phyloP scores from a whole-genome alignment of 108 stramenopile species.

The Cyclotella sp. region DNA sequence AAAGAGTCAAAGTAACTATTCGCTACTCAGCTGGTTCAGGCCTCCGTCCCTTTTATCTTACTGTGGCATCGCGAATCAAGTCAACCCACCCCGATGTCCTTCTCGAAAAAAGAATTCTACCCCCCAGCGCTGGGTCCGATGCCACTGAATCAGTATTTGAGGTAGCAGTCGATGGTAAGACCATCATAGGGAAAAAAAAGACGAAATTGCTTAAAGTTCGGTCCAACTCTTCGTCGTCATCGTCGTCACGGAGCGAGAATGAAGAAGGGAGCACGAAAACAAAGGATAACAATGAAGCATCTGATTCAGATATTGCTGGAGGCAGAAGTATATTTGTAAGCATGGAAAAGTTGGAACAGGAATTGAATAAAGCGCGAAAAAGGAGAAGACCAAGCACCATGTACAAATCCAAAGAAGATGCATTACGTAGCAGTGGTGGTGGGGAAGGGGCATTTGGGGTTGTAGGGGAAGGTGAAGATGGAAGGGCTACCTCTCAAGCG shows the following conservation, averaged over 20 bases:
- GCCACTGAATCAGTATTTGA: slow-evolving; percentile 62
- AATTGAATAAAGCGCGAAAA: slow-evolving; percentile 74
- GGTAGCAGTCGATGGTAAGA: slow-evolving; percentile 77
- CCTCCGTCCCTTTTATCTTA: slow-evolving; percentile 77
- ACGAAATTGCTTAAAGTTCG: slow-evolving; percentile 48
- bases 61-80: slow-evolving; percentile 79
- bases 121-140: slow-evolving; percentile 19
- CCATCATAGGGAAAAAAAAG: slow-evolving; percentile 66
- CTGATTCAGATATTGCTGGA: slow-evolving; percentile 41
- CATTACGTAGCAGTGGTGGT: slow-evolving; percentile 16
- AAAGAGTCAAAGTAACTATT: slow-evolving; percentile 75
- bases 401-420: slow-evolving; percentile 60
- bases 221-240: slow-evolving; percentile 3
- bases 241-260: slow-evolving; percentile 21
- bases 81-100: slow-evolving; percentile 72
- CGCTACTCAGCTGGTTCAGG: slow-evolving; percentile 72
- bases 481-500: slow-evolving; percentile 39
- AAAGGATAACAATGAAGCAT: slow-evolving; percentile 25
- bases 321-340: slow-evolving; percentile 69
- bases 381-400: slow-evolving; percentile 69
- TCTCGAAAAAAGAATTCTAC: slow-evolving; percentile 67
- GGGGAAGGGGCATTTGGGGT: not conserved
- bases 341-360: slow-evolving; percentile 82
- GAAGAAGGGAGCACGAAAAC: not conserved
- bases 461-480: slow-evolving; percentile 3